Evolutionary conservation across 208 protist genomes (phyloP).

Genomic region (Leishmania tarentolae): DNA sequence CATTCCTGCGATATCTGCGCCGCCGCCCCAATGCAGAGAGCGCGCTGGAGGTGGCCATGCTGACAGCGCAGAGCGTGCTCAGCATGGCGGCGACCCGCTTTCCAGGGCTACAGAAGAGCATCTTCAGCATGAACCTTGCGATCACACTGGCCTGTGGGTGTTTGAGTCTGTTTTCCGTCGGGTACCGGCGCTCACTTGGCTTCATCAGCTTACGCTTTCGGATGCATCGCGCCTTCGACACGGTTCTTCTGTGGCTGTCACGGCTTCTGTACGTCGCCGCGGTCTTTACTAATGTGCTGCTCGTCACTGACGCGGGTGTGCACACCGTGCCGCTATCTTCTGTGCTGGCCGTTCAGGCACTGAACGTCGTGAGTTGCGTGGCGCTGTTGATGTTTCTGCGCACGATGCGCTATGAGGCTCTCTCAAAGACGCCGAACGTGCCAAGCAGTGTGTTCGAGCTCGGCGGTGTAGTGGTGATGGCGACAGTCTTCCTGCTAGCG

Average conservation of each 20-base stretch:
- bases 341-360: constrained; percentile 26
- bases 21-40: constrained; percentile 69
- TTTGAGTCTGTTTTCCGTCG: constrained; percentile 56
- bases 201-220: constrained; percentile 32
- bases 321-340: constrained; percentile 27
- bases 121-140: constrained; percentile 32
- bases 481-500: constrained; percentile 26
- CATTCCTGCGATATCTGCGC: constrained; percentile 40
- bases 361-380: constrained; percentile 33
- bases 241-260: constrained; percentile 42
- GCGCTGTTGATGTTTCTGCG: constrained; percentile 61
- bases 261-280: constrained; percentile 39
- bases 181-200: constrained; percentile 36
- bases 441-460: constrained; percentile 42
- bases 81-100: constrained; percentile 35
- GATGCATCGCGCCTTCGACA: constrained; percentile 38
- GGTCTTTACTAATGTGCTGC: constrained; percentile 26
- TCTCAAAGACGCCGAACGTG: not conserved
- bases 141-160: constrained; percentile 52
- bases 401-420: constrained; percentile 36
- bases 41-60: constrained; percentile 47
- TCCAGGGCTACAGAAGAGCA: constrained; percentile 13
- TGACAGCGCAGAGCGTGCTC: constrained; percentile 42
- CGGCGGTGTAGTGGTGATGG: constrained; percentile 36
- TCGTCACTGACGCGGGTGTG: constrained; percentile 14